Evolutionary conservation across 2,329 filamentous ascomycete species (phyloP), one percentile per base, ranked within the genome.

Genomic region (Dothideomycetes sp.): DNA sequence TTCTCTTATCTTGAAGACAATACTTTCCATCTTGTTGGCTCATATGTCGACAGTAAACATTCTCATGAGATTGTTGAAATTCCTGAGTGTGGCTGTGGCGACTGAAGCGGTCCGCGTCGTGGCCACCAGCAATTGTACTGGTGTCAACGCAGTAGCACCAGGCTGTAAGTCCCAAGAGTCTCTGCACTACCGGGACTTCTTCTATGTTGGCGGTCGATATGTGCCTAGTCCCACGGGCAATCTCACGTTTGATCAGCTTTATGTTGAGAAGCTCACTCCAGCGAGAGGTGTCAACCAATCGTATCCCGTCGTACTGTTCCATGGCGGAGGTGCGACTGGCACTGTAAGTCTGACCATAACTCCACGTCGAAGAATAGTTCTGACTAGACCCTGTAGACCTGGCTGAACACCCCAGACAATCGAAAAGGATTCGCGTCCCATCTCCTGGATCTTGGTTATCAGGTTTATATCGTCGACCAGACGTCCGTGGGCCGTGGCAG

Each of bases 321-420:
- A 68, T 31, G 67, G 67, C 13, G 55, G 58, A 33, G 63, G 54
- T 7, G 57, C 63, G 45, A 63, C 63, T 4, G 64, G 63, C 12
- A 61, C 52, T 35, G 64, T 61, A 51, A 56, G 55, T 53, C 15
- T 19, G 15, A 28, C n/a, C 33, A 9, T 19, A 19, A 11, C 16
- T 9, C 5, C 17, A 13, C 15, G 4, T 15, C 9, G 9, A 22
- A 24, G 12, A 28, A 11, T 22, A 24, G 11, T 10, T 7, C n/a
- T 13, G 20, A 28, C 28, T 31, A 19, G 7, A 7, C 5, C 16
- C 25, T 33, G 38, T 43, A n/a, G 47, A 47, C 32, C 41, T 41
- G 37, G 37, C 22, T 63, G 19, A 68, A 65, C 37, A 70, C 64
- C 23, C 67, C 67, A 3, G 65, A 70, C 45, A 62, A 61, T 20